These are phyloP conservation scores for Exophiala aquamarina DNA, from an alignment of 2,329 filamentous ascomycete species.

Conservation along the genomic window DNA sequence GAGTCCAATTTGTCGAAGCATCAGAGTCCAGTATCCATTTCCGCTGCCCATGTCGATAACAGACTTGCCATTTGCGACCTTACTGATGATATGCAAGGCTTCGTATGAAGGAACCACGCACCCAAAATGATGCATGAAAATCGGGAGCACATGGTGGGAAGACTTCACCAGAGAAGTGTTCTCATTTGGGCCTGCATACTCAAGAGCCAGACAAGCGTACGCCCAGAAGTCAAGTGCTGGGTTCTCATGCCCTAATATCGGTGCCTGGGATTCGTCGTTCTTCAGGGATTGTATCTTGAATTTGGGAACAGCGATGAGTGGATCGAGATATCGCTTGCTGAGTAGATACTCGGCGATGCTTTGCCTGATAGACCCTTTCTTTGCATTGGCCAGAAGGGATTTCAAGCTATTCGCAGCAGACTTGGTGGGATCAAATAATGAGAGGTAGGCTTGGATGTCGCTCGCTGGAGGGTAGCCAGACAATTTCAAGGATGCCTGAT, in stretches of 20 bases:
- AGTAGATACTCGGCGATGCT: conserved; percentile 58
- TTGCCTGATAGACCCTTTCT: conserved; percentile 61
- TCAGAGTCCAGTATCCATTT: conserved; percentile 74
- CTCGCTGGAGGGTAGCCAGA: conserved; percentile 49
- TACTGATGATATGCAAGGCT: conserved; percentile 59
- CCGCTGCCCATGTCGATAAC: conserved; percentile 69
- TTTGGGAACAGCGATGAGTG: conserved; percentile 31
- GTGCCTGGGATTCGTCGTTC: conserved; percentile 42
- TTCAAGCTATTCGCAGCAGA: conserved; percentile 62
- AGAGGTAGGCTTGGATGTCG: conserved; percentile 67
- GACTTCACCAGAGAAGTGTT: conserved; percentile 53
- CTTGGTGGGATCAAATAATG: conserved; percentile 63
- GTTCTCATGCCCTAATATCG: conserved; percentile 56
- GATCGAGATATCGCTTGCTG: conserved; percentile 50
- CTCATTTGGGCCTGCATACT: conserved; percentile 62
- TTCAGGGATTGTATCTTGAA: conserved; percentile 42
- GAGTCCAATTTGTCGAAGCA: conserved; percentile 62
- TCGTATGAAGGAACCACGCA: conserved; percentile 70
- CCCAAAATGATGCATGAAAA: conserved; percentile 78
- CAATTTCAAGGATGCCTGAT: conserved; percentile 25
- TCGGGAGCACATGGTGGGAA: conserved; percentile 68
- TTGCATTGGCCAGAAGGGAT: conserved; percentile 64
- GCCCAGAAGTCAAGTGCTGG: conserved; percentile 68
- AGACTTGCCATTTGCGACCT: conserved; percentile 48
- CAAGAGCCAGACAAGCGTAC: conserved; percentile 63